Percentiles rank a stretch among this genome's conserved stretches.
These are phyloP conservation scores for Starmerella etchellsii DNA, from an alignment of 805 yeast species.

Conservation along the genomic window DNA sequence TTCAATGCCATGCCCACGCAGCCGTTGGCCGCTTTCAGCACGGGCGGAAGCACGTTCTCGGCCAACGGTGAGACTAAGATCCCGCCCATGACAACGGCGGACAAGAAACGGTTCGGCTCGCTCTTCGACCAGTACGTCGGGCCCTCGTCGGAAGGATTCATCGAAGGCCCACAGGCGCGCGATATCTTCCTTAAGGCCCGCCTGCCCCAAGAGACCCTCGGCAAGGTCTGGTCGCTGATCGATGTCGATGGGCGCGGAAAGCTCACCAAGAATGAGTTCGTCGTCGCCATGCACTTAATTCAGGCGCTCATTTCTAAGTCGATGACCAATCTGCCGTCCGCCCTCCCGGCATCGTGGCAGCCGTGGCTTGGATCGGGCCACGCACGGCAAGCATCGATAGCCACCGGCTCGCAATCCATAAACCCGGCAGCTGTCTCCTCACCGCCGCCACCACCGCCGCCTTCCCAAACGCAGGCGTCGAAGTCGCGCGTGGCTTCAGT, in stretches of 20 bases:
- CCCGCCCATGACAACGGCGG: constrained; percentile 28
- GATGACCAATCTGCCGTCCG: constrained; percentile 43
- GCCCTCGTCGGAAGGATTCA: constrained; percentile 43
- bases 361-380: constrained; percentile 21
- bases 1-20: background rate
- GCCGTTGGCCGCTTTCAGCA: constrained; percentile 7
- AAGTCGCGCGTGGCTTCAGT: constrained; percentile 24
- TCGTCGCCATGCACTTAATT: constrained; percentile 89
- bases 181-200: constrained; percentile 81
- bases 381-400: no score
- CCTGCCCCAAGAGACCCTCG: constrained; percentile 61
- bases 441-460: constrained; percentile 16
- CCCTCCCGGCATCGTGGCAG: constrained; percentile 31
- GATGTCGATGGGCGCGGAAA: constrained; percentile 66
- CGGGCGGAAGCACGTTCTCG: constrained; percentile 11
- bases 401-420: no score
- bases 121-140: constrained; percentile 60
- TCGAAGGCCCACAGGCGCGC: constrained; percentile 71
- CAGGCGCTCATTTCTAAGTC: constrained; percentile 63
- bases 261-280: constrained; percentile 60
- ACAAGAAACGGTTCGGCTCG: constrained; percentile 28
- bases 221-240: constrained; percentile 79
- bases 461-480: background rate
- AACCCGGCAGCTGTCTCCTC: no score
- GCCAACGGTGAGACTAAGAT: constrained; percentile 19